Percentiles rank a stretch among this genome's conserved stretches.
Conservation (phyloP, 768 basidiomycete genomes). For the Xerocomellus amylosporus region DNA sequence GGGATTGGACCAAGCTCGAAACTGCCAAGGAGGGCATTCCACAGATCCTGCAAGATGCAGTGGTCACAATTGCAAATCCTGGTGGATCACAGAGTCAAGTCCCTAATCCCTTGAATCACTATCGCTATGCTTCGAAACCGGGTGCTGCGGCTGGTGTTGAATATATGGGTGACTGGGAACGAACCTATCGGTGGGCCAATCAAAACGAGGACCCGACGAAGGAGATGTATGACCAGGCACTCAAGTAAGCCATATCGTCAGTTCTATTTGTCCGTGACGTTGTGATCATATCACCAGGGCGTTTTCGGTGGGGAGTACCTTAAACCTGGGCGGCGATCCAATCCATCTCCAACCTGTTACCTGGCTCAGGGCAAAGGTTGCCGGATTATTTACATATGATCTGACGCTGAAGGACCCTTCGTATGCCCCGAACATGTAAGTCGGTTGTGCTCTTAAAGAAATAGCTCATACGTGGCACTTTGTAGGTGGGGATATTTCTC, state of each 20-base stretch:
- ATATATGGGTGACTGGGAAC: slow-evolving; percentile 8
- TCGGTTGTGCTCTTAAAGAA: background rate
- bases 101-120: slow-evolving; percentile 16
- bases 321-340: background rate
- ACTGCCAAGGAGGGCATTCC: slow-evolving; percentile 8
- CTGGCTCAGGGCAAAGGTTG: slow-evolving; percentile 19
- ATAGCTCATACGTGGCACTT: background rate
- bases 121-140: slow-evolving; percentile 1
- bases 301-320: background rate
- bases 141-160: background rate
- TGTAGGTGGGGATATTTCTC: slow-evolving; percentile 22
- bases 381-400: slow-evolving; percentile 15
- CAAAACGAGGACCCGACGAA: background rate
- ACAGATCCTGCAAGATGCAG: background rate
- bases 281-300: background rate
- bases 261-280: too few species aligned
- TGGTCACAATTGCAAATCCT: background rate
- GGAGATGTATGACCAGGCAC: slow-evolving; percentile 12
- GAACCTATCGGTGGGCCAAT: slow-evolving; percentile 19
- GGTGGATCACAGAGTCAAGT: background rate
- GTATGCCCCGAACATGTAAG: slow-evolving; percentile 20
- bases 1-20: slow-evolving; percentile 15
- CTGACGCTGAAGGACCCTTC: slow-evolving; percentile 5
- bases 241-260: slow-evolving; percentile 3
- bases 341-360: background rate